phyloP scores from a whole-genome alignment of 2,329 filamentous ascomycete genomes.

The Trichocomaceae sp. region DNA sequence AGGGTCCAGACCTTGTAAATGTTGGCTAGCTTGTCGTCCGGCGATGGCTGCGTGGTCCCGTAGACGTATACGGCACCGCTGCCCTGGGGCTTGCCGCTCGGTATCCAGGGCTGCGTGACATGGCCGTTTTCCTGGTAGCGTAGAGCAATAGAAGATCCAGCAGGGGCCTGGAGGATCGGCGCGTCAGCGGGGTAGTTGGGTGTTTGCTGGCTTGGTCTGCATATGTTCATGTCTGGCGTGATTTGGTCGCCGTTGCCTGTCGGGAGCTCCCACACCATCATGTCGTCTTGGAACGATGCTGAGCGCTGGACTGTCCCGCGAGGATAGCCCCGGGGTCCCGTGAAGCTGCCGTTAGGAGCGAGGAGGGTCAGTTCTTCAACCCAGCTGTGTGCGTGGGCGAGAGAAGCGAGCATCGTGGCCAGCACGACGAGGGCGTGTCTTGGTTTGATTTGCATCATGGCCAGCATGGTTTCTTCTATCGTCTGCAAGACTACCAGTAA shows the following conservation, averaged over 20 bases:
- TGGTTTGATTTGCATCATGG: conserved; percentile 8
- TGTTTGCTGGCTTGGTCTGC: conserved; percentile 57
- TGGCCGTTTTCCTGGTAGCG: conserved; percentile 71
- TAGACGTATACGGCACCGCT: conserved; percentile 70
- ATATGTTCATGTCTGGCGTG: conserved; percentile 51
- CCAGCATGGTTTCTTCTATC: no score
- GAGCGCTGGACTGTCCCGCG: conserved; percentile 60
- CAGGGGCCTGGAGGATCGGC: conserved; percentile 55
- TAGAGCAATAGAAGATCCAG: conserved; percentile 60
- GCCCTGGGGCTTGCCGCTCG: conserved; percentile 55
- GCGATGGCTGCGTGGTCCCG: conserved; percentile 56
- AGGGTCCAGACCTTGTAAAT: conserved; percentile 73
- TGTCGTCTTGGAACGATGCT: conserved; percentile 50
- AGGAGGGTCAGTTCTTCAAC: conserved; percentile 69
- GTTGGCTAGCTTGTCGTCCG: conserved; percentile 52
- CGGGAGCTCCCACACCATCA: conserved; percentile 60
- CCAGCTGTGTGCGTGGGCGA: conserved; percentile 64
- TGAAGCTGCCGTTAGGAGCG: conserved; percentile 64
- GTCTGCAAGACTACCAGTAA: no score
- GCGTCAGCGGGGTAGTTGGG: conserved; percentile 53
- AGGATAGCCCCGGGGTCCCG: conserved; percentile 65
- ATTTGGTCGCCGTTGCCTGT: conserved; percentile 44
- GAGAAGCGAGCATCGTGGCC: conserved; percentile 19
- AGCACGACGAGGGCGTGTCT: conserved; percentile 8
- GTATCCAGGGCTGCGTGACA: conserved; percentile 54